Evolutionary conservation across 257 asterid species (phyloP).

Genomic region (Solanum pimpinellifolium): DNA sequence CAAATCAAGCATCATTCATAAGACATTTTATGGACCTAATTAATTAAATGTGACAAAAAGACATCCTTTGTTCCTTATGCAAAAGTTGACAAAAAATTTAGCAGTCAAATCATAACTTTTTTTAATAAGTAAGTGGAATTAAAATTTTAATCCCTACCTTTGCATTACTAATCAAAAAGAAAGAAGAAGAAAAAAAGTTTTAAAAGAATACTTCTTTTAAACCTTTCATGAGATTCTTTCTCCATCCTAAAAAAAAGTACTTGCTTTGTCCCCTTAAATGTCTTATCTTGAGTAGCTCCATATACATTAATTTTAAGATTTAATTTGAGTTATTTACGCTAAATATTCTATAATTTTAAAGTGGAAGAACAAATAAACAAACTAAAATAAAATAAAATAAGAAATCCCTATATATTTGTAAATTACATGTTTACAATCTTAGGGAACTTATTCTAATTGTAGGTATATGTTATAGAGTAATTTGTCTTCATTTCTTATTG

Average conservation of each 20-base stretch:
- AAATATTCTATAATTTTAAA: background rate
- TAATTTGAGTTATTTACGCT: background rate
- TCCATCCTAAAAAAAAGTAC: background rate
- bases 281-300: background rate
- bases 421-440: background rate
- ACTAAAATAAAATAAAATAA: background rate
- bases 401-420: background rate
- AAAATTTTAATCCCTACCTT: background rate
- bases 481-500: background rate
- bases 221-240: constrained; percentile 2
- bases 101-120: constrained; percentile 37
- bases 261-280: background rate
- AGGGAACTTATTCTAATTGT: background rate
- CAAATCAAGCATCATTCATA: constrained; percentile 8
- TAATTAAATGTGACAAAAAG: constrained; percentile 8
- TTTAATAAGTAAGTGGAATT: constrained; percentile 3
- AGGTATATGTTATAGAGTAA: background rate
- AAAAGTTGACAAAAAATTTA: constrained; percentile 1
- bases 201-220: background rate
- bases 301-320: background rate
- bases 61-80: constrained; percentile 12
- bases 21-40: constrained; percentile 2
- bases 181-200: background rate
- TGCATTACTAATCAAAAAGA: constrained; percentile 5
- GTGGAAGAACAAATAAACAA: background rate